Conservation (phyloP, 1,284 basidiomycete species). For the Polyporus tsugae region DNA sequence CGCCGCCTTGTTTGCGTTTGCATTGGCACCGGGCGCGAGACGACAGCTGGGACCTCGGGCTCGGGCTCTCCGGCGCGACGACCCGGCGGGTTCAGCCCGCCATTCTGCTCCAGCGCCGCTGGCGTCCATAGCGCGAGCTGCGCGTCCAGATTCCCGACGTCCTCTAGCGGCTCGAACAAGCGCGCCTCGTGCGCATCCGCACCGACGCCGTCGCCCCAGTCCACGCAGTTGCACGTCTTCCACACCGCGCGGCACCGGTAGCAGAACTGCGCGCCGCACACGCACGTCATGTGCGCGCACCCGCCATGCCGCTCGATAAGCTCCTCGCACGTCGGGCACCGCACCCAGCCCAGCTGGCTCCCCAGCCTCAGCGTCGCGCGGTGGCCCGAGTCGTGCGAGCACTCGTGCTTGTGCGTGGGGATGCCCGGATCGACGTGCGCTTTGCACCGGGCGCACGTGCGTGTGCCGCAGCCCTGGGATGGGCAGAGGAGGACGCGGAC, state of each 20-base stretch:
- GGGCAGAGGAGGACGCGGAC: constrained; percentile 36
- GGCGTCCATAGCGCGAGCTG: constrained; percentile 23
- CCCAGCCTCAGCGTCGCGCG: constrained; percentile 44
- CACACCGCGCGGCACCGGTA: constrained; percentile 50
- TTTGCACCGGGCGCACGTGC: constrained; percentile 49
- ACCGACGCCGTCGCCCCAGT: constrained; percentile 49
- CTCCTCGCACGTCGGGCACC: constrained; percentile 51
- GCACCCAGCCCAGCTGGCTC: constrained; percentile 48
- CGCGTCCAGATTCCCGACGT: constrained; percentile 16
- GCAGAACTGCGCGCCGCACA: constrained; percentile 55
- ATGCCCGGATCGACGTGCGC: constrained; percentile 32
- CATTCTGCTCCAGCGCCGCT: constrained; percentile 11
- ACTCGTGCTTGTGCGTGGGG: constrained; percentile 30
- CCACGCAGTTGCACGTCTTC: constrained; percentile 50
- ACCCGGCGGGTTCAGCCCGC: background rate
- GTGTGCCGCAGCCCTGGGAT: constrained; percentile 37
- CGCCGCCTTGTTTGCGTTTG: background rate
- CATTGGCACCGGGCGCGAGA: background rate
- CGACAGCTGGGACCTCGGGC: background rate
- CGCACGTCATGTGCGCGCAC: constrained; percentile 57
- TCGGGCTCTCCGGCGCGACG: background rate
- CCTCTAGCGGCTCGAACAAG: constrained; percentile 38
- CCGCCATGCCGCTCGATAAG: constrained; percentile 53
- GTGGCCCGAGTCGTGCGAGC: constrained; percentile 41
- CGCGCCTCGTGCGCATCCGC: constrained; percentile 46